Evolutionary conservation across 495 filamentous ascomycete genomes (phyloP), one percentile per base, ranked within the genome.

Genomic region (Ascobolus immersus): DNA sequence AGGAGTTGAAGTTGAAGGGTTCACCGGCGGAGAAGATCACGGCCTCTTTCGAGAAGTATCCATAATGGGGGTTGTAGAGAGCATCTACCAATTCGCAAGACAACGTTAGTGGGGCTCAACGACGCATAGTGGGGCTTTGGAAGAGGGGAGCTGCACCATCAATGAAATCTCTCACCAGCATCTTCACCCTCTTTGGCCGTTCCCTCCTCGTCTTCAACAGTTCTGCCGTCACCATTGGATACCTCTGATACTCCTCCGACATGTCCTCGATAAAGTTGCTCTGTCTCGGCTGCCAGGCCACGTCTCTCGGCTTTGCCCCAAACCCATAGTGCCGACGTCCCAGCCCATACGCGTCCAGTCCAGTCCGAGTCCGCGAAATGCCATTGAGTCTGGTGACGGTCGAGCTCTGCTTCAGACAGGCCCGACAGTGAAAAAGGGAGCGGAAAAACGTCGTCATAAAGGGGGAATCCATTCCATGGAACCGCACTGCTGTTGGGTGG

Each of bases 11-110:
- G 39, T 86, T 56, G 57, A 99, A 94, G n/a, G 89, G 79, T 39
- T 81, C 67, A 18, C 78, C 80, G 4, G 82, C 77, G 12, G 66
- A 74, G 60, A 99, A 94, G 47, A 99, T 99, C 39, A 86, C 79
- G 44, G 74, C 86, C 50, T 91, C 80, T 51, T 92, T 91, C 21
- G 81, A 80, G 55, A 99, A 99, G 55, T 94, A 99, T 34, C 86
- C 86, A 44, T 99, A 99, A 49, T 82, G 58, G 0, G 82, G 84
- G 51, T 99, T 99, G 51, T 99, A 99, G 20, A 99, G 57, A 44
- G 77, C 84, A 54, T 99, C 86, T 92, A 40, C 6, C 37, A 18
- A 6, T 1, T 13, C 15, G 28, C 18, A 2, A 8, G 20, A 18
- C 2, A 18, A 24, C 7, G 2, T 5, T 24, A 18, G 10, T 13